Base-by-base conservation (phyloP, 164 flowering plant species). In the Stephania japonica region DNA sequence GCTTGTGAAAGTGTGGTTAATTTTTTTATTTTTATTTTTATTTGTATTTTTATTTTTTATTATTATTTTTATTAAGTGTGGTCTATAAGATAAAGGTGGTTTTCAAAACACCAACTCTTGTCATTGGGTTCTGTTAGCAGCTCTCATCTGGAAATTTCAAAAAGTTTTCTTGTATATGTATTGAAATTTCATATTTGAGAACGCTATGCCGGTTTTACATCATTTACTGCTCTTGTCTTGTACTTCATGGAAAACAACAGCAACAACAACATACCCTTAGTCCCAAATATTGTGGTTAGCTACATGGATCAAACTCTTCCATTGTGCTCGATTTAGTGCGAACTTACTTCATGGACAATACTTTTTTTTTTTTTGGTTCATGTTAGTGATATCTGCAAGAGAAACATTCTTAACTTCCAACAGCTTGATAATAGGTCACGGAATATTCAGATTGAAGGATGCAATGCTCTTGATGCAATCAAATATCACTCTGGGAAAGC, bases 391-490 rank as follows among this genome's bases (percentile, higher is more conserved):
- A 24, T 80, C 71, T 72, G 62, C 69, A n/a, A 65, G 72, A 67
- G 67, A 79, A 77, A 70, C 62, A 78, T 77, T 85, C 82, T 86
- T 79, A 83, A 84, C 78, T 76, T 81, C 76, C 77, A 63, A 73
- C 91, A 93, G 97, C 76, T 78, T 83, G 79, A 79, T 32, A 32
- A 32, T 81, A 84, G 86, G 85, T 79, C 78, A 72, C 32, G 56
- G 67, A 76, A 69, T 76, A 65, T 61, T 75, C 77, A 71, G 32
- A 68, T 73, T 42, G 74, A 70, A 49, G 72, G 42, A n/a, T 26
- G 75, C 42, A 67, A 66, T 65, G 76, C 75, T 50, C 50, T 66
- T 41, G 49, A 53, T 44, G 59, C 56, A 56, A 19, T 26, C 32
- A 80, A 73, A 73, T 82, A 70, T 7, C 71, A 59, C 66, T 65